Conservation (phyloP, 83 land plant genomes). For the Picea abies region DNA sequence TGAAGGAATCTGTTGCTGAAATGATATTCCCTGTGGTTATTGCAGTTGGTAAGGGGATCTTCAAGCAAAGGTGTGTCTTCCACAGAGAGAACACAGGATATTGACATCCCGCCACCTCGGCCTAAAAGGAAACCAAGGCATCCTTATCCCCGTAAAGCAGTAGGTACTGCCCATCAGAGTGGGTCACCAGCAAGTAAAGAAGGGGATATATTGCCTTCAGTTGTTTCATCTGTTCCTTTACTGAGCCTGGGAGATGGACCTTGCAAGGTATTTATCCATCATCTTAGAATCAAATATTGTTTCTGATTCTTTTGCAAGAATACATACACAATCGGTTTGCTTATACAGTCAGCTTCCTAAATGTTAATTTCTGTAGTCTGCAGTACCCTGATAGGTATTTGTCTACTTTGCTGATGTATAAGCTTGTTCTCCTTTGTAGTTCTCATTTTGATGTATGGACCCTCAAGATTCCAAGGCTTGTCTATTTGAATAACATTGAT, state of each 20-base stretch:
- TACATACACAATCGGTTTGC: neutral
- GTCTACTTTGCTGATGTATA: neutral
- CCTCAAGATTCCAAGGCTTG: neutral
- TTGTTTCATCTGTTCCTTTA: neutral
- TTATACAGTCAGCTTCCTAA: neutral
- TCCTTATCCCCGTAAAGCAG: slow-evolving; percentile 86
- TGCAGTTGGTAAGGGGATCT: slow-evolving; percentile 83
- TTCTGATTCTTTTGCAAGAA: neutral
- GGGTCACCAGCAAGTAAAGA: slow-evolving; percentile 13
- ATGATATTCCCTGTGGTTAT: neutral
- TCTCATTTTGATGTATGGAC: neutral
- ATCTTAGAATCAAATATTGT: neutral
- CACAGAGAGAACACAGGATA: slow-evolving; percentile 48
- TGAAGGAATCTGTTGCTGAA: neutral
- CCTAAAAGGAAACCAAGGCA: slow-evolving; percentile 89
- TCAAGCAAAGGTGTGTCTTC: slow-evolving; percentile 44
- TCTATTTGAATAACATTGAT: neutral
- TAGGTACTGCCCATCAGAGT: neutral
- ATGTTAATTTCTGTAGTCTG: neutral
- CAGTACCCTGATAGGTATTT: neutral
- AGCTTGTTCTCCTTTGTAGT: neutral
- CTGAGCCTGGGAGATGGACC: neutral
- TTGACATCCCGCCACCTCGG: slow-evolving; percentile 91
- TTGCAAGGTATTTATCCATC: neutral
- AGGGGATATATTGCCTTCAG: slow-evolving; percentile 7